Evolutionary conservation across 805 yeast species (phyloP), one percentile per base, ranked within the genome.

Genomic region (Candida chauliodis): DNA sequence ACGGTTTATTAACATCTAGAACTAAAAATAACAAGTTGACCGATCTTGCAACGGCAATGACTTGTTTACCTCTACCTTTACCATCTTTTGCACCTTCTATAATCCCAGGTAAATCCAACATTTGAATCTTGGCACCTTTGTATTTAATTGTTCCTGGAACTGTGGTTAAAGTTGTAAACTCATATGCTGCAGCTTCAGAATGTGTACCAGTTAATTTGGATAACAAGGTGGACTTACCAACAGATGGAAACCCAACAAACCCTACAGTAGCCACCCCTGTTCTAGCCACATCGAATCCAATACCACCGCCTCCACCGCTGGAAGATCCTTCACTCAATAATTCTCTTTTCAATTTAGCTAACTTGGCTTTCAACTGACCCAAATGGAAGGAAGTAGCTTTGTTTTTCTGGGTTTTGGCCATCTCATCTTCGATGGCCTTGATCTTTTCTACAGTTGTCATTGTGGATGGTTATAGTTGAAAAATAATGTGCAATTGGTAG

Each of bases 201-300:
- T 88, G 95, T 2, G 96, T 90, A 46, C 99, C 98, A 0, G 99
- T 93, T 35, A 93, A 68, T 60, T 87, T 84, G 20, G 87, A 79
- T 49, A 93, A 74, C 42, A 93, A 66, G 1, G 99, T 93, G 7
- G 87, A 79, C 54, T 85, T 85, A 22, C 93, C 93, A 2, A 93
- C 99, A 1, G 98, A 90, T 1, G 99, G 99, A 59, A 93, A 93
- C 3, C 99, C 99, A 30, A 93, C 96, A 58, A 90, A 93, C 8
- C 99, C 99, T 37, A 93, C 95, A 7, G 95, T 79, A 3, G 96
- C 97, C 10, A 87, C 96, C 65, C 99, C 99, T 0, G 97, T 91
- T 61, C 96, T 79, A n/a, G 96, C 95, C 31, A 93, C 98, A 68
- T 93, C 99, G 63, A 93, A 93, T 6, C 99, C 99, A 16, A 76